phyloP scores from a whole-genome alignment of 768 basidiomycete species.

The Suillus weaverae region DNA sequence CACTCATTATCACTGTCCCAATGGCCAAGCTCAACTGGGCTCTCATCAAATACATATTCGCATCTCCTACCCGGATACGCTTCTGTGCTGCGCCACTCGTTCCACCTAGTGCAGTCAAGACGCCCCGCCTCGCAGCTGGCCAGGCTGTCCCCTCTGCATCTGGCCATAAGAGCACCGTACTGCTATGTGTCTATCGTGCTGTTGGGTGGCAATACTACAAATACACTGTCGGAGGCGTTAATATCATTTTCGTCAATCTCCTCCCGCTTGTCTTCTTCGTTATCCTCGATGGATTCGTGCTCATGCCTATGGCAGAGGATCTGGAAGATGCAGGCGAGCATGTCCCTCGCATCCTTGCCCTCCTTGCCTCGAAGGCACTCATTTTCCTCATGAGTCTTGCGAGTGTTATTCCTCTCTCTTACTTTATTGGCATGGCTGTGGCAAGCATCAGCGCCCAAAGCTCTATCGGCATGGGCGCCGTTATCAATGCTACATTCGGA shows the following conservation, averaged over 20 bases:
- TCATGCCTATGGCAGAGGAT: constrained; percentile 70
- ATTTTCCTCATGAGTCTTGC: constrained; percentile 85
- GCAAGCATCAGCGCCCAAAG: constrained; percentile 98
- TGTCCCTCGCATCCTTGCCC: constrained; percentile 62
- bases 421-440: constrained; percentile 99
- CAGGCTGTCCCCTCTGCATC: constrained; percentile 78
- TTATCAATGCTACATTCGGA: constrained; percentile 99
- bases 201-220: constrained; percentile 94
- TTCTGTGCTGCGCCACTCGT: constrained; percentile 87
- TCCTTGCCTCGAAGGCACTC: constrained; percentile 70
- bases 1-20: constrained; percentile 90
- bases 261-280: constrained; percentile 93
- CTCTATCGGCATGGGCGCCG: constrained; percentile 98
- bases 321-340: constrained; percentile 52
- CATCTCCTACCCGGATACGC: constrained; percentile 80
- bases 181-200: constrained; percentile 94
- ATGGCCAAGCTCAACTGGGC: constrained; percentile 99
- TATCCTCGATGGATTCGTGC: constrained; percentile 88
- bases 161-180: constrained; percentile 79
- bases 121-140: constrained; percentile 76
- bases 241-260: constrained; percentile 97
- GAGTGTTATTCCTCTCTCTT: constrained; percentile 94
- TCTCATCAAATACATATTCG: constrained; percentile 79
- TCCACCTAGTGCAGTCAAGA: constrained; percentile 46
- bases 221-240: constrained; percentile 97